Evolutionary conservation across 2,329 filamentous ascomycete species (phyloP).

Genomic region (Metarhizium rileyi): DNA sequence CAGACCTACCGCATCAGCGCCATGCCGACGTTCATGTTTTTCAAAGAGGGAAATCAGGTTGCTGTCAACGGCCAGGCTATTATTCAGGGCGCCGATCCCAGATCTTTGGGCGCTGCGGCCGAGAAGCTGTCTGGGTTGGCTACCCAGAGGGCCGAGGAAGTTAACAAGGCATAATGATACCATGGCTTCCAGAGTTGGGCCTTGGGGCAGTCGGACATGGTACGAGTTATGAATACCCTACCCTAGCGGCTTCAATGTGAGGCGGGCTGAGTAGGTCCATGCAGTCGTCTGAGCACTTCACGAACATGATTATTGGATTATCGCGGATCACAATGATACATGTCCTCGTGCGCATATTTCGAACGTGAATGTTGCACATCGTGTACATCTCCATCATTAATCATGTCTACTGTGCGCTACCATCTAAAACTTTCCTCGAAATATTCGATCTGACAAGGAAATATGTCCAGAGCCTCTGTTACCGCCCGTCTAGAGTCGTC

Average conservation of each 20-base stretch:
- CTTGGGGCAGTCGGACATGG: too few species aligned
- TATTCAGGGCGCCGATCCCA: conserved; percentile 25
- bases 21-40: conserved; percentile 90
- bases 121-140: conserved; percentile 29
- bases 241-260: too few species aligned
- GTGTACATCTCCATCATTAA: neutral
- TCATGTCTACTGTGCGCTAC: conserved; percentile 5
- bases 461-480: conserved; percentile 18
- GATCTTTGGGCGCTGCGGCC: conserved; percentile 21
- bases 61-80: conserved; percentile 20
- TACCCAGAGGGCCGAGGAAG: conserved; percentile 19
- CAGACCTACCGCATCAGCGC: conserved; percentile 70
- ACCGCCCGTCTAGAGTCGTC: conserved; percentile 31
- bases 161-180: neutral
- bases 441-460: conserved; percentile 11
- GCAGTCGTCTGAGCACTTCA: neutral
- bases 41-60: conserved; percentile 56
- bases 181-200: neutral
- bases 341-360: neutral
- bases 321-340: neutral
- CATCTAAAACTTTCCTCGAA: conserved; percentile 10
- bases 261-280: neutral
- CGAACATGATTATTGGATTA: neutral
- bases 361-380: neutral
- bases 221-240: too few species aligned